Base-by-base conservation (phyloP, 148 eudicot genomes). In the Chenopodium quinoa region DNA sequence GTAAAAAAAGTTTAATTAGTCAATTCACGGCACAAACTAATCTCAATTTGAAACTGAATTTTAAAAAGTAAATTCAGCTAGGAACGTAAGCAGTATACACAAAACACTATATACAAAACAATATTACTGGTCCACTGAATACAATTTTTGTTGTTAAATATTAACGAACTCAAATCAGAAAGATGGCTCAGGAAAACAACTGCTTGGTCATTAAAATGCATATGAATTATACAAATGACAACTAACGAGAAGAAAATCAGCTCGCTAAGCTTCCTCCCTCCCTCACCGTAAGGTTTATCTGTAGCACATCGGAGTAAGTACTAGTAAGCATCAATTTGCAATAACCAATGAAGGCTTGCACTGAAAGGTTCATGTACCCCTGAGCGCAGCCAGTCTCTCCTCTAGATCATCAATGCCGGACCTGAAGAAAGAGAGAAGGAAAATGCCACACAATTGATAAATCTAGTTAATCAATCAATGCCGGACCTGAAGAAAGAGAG, bases 321-420 rank as follows among this genome's bases (percentile, higher is more conserved):
- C 65, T 12, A 40, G 75, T 44, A 63, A 40, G 63, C 73, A 64
- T 81, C 32, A 19, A 68, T 40, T 63, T 44, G 20, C 20, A 69
- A 27, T 46, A 23, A 32, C 66, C 66, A 54, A 62, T 67, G 44
- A 23, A 48, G 32, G 23, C 31, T 62, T 75, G 27, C 75, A 2
- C 48, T 64, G 25, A 75, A 22, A 31, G 23, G 70, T 71, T 90
- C 89, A 91, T 52, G 91, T 83, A 76, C 91, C 93, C 80, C 97
- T 87, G 66, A 94, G 97, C 67, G 98, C 97, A 34, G 95, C 97
- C 89, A 94, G 84, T 88, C 98, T 88, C 86, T 93, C 86, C 83
- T 94, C 98, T 20, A 94, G 90, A 29, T 94, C 97, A 88, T 90
- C 89, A 32, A 91, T 82, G 75, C 86, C 88, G n/a, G 97, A 92